Percentiles rank a stretch among this genome's conserved stretches.
Evolutionary conservation across 2,329 filamentous ascomycete genomes (phyloP).

Genomic region (Xylariaceae sp.): DNA sequence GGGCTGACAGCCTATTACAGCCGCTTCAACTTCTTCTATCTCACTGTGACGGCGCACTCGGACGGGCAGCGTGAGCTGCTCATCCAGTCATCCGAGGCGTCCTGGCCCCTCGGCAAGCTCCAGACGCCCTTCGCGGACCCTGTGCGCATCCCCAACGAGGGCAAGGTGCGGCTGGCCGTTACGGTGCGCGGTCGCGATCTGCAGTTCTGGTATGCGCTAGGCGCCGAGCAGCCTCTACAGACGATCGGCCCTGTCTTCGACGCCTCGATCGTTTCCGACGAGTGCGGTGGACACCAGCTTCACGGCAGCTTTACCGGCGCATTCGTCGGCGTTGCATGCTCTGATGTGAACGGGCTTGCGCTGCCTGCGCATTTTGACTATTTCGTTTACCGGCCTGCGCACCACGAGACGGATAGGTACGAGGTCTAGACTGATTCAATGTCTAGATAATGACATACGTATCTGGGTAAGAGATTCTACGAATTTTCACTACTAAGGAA

Average conservation of each 20-base stretch:
- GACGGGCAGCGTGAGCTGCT: slow-evolving; percentile 54
- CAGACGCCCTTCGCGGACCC: slow-evolving; percentile 38
- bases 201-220: slow-evolving; percentile 53
- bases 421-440: slow-evolving; percentile 32
- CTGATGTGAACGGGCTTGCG: slow-evolving; percentile 49
- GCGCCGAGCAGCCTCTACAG: slow-evolving; percentile 37
- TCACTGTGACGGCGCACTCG: slow-evolving; percentile 51
- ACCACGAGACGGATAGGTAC: slow-evolving; percentile 45
- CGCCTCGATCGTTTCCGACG: slow-evolving; percentile 55
- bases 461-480: neutral
- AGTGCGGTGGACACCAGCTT: slow-evolving; percentile 55
- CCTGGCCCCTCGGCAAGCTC: slow-evolving; percentile 48
- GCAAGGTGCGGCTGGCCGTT: slow-evolving; percentile 49
- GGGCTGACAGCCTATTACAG: slow-evolving; percentile 58
- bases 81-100: slow-evolving; percentile 51
- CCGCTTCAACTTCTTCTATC: slow-evolving; percentile 60
- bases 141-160: slow-evolving; percentile 46
- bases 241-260: slow-evolving; percentile 52
- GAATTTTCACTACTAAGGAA: neutral
- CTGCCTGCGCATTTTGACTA: slow-evolving; percentile 45
- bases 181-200: slow-evolving; percentile 46
- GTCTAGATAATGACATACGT: neutral
- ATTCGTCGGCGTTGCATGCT: slow-evolving; percentile 52
- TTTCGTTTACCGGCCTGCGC: slow-evolving; percentile 45
- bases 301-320: slow-evolving; percentile 61